Evolutionary conservation across 2,329 filamentous ascomycete genomes (phyloP).

Genomic region (Colletotrichum endophyticum): DNA sequence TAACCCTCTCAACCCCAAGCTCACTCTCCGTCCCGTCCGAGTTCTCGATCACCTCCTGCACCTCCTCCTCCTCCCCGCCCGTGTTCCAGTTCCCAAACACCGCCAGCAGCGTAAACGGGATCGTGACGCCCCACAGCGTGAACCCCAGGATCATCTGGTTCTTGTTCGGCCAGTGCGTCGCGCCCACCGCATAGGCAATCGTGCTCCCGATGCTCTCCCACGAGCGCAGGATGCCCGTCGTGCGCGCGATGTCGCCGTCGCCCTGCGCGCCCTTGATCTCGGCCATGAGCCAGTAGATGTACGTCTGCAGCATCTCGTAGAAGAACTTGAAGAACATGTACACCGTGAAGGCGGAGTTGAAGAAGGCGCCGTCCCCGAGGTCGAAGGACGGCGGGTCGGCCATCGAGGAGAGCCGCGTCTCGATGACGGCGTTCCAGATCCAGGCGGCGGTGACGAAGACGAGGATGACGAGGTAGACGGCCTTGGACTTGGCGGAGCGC

Average conservation of each 20-base stretch:
- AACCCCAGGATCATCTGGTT: constrained; percentile 12
- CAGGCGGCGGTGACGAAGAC: constrained; percentile 2
- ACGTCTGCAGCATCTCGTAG: constrained; percentile 13
- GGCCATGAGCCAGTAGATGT: constrained; percentile 17
- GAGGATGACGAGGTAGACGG: constrained; percentile 4
- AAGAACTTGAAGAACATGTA: constrained; percentile 20
- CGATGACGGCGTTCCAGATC: constrained; percentile 12
- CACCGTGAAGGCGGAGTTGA: constrained; percentile 8
- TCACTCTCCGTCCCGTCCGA: constrained; percentile 2
- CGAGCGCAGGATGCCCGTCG: constrained; percentile 6
- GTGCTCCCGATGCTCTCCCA: constrained; percentile 14
- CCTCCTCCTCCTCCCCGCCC: neutral
- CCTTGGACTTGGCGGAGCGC: constrained; percentile 4
- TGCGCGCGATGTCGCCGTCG: constrained; percentile 7
- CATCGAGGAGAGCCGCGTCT: constrained; percentile 3
- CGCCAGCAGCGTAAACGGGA: constrained; percentile 10
- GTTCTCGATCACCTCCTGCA: neutral
- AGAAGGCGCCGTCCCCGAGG: constrained; percentile 2
- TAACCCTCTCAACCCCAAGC: neutral
- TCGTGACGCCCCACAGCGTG: neutral
- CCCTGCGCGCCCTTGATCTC: constrained; percentile 15
- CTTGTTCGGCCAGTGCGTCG: constrained; percentile 13
- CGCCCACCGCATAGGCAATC: constrained; percentile 3
- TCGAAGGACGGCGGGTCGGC: constrained; percentile 2
- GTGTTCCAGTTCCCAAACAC: constrained; percentile 13